Percentiles rank a stretch among this genome's conserved stretches.
Conservation (phyloP, 1,284 basidiomycete genomes). For the Sphagnurus paluster region DNA sequence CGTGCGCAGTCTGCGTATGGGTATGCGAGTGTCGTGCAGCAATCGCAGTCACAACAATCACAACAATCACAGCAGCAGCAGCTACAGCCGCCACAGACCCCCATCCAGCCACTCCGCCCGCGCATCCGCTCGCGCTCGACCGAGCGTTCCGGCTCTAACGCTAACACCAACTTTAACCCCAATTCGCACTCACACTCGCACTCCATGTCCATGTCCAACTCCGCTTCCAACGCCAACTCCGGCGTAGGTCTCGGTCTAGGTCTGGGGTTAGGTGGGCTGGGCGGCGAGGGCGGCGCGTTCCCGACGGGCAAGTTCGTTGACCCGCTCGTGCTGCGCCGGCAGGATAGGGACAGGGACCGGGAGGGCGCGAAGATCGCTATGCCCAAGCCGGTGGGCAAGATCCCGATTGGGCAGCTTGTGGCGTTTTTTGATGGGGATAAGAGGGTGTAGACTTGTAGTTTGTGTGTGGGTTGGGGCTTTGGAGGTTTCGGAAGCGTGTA, state of each 20-base stretch:
- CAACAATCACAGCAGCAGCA: too few species aligned
- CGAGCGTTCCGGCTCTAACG: constrained; percentile 28
- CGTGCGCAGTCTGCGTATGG: constrained; percentile 57
- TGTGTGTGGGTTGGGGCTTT: too few species aligned
- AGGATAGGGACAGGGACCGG: constrained; percentile 51
- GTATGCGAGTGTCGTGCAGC: constrained; percentile 29
- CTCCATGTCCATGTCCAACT: too few species aligned
- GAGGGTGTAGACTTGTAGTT: too few species aligned
- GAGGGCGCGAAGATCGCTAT: constrained; percentile 42
- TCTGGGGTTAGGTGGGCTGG: too few species aligned
- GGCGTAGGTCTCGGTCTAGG: too few species aligned
- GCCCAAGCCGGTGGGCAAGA: constrained; percentile 56
- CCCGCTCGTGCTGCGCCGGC: constrained; percentile 65
- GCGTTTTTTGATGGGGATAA: constrained; percentile 78
- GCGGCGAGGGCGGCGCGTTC: constrained; percentile 16
- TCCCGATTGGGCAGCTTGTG: constrained; percentile 74
- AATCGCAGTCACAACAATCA: too few species aligned
- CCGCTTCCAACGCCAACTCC: too few species aligned
- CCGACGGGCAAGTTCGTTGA: constrained; percentile 62
- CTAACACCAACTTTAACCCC: background rate
- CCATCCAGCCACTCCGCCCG: constrained; percentile 42
- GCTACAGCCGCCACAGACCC: constrained; percentile 30
- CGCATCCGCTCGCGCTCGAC: constrained; percentile 56
- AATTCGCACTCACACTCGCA: too few species aligned
- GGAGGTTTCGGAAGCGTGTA: too few species aligned